Evolutionary conservation across 2,329 filamentous ascomycete species (phyloP).

Genomic region (Chaetomiaceae sp.): DNA sequence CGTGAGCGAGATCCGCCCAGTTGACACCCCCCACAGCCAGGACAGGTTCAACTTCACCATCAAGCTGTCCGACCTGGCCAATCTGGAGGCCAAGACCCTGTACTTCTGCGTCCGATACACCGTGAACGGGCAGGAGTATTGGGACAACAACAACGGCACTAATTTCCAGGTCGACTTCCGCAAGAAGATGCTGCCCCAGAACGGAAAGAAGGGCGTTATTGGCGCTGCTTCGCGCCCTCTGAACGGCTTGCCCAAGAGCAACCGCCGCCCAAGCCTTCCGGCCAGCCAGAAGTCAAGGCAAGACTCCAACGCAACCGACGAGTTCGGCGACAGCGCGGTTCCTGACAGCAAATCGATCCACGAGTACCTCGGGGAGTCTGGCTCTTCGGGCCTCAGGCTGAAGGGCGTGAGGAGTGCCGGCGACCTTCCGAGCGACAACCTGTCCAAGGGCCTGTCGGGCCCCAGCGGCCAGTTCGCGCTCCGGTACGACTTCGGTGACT

Average conservation of each 20-base stretch:
- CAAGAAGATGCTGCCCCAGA: constrained; percentile 64
- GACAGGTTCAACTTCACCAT: constrained; percentile 94
- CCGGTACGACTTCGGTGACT: constrained; percentile 94
- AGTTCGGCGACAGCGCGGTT: constrained; percentile 61
- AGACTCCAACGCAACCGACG: constrained; percentile 56
- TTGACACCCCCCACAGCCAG: constrained; percentile 56
- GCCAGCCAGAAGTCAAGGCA: constrained; percentile 45
- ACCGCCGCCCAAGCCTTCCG: constrained; percentile 38
- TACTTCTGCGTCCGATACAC: constrained; percentile 87
- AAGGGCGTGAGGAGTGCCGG: constrained; percentile 61
- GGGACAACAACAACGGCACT: constrained; percentile 83
- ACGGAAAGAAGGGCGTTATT: constrained; percentile 49
- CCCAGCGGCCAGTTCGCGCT: constrained; percentile 74
- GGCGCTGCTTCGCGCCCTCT: constrained; percentile 45
- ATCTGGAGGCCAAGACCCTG: constrained; percentile 87
- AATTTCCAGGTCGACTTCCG: constrained; percentile 95
- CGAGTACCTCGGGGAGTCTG: constrained; percentile 58
- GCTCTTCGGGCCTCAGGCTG: constrained; percentile 55
- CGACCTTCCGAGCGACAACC: constrained; percentile 57
- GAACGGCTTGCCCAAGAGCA: constrained; percentile 61
- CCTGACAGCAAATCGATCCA: constrained; percentile 54
- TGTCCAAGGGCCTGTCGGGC: constrained; percentile 45
- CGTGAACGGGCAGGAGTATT: constrained; percentile 78
- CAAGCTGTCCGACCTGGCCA: constrained; percentile 82
- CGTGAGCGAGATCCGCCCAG: constrained; percentile 67